Evolutionary conservation across 805 yeast genomes (phyloP), one percentile per base, ranked within the genome.

Genomic region (Wickerhamiella australiensis): DNA sequence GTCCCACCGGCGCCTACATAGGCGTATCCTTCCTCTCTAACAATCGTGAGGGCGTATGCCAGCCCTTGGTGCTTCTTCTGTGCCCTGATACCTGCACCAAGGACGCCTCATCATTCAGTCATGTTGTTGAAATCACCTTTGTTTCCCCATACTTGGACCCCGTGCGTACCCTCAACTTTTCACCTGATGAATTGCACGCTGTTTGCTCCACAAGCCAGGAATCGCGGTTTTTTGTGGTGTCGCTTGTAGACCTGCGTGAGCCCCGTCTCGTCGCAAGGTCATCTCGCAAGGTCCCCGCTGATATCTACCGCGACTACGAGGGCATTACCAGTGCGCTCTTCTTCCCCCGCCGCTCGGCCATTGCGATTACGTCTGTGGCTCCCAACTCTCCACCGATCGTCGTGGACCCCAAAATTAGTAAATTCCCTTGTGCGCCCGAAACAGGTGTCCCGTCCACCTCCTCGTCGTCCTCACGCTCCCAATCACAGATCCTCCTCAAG

Each of bases 91-190:
- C 45, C 12, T 35, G 49, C 33, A 31, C 44, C 11, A 37, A 52
- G 9, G 51, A 35, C 12, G 38, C 26, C 2, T 33, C 35, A 15
- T 55, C 58, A 8, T 51, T 64, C n/a, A 54, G 52, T 37, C 57
- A 67, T 21, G 77, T 74, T 3, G 77, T 75, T 38, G 82, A 85
- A 2, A 72, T 81, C 8, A 78, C 87, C 1, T 78, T 87, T 27
- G 81, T 94, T 0, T 71, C 85, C 46, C 96, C 96, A 0, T 86
- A 85, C 63, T 67, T 85, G 26, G 96, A 90, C 62, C 94, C 95
- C 1, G 77, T 88, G 36, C 81, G 81, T 54, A 70, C 82, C 2
- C 64, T 88, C 8, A 75, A 78, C 45, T 85, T 88, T 62, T 84
- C 94, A 3, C 69, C 77, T 1, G 80, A 82, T 49, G 84, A 86